These are phyloP conservation scores for Chlorencoelia australis DNA, from an alignment of 2,329 filamentous ascomycete species.

Conservation along the genomic window DNA sequence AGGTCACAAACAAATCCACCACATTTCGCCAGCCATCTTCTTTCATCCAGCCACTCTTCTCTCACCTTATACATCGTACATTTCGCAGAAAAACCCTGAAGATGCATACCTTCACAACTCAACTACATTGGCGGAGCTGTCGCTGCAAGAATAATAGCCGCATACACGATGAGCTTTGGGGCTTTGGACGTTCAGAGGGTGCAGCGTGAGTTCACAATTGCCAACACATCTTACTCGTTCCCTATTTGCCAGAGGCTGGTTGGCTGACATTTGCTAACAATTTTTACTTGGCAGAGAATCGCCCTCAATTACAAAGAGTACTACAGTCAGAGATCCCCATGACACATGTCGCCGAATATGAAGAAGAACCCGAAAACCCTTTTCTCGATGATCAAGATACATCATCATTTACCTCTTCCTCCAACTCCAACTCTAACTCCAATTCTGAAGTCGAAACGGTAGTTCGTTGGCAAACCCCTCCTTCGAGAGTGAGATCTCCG, in stretches of 20 bases:
- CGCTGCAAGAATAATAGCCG: slow-evolving; percentile 1
- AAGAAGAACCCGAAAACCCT: no score
- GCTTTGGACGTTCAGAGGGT: slow-evolving; percentile 15
- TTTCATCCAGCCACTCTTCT: slow-evolving; percentile 6
- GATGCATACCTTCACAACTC: slow-evolving; percentile 21
- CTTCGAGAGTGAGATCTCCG: slow-evolving; percentile 6
- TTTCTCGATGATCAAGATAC: slow-evolving; percentile 16
- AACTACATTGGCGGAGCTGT: slow-evolving; percentile 16
- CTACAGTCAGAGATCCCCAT: slow-evolving; percentile 12
- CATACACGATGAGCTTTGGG: slow-evolving; percentile 23
- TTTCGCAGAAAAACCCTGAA: slow-evolving; percentile 9
- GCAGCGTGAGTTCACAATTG: slow-evolving; percentile 17
- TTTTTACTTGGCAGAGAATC: slow-evolving; percentile 11
- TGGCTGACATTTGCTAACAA: slow-evolving; percentile 8
- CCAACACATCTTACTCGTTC: not conserved
- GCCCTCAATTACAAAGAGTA: slow-evolving; percentile 18
- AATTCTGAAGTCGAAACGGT: slow-evolving; percentile 19
- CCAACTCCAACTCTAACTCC: no score
- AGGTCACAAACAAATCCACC: not conserved
- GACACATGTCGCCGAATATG: slow-evolving; percentile 14
- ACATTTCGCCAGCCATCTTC: slow-evolving; percentile 4
- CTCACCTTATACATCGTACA: slow-evolving; percentile 10
- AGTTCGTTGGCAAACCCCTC: slow-evolving; percentile 21
- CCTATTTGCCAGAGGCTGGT: slow-evolving; percentile 11
- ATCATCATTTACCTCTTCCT: slow-evolving; percentile 19